phyloP scores from a whole-genome alignment of 345 rosid genomes.

The Mallotus nudiflorus region DNA sequence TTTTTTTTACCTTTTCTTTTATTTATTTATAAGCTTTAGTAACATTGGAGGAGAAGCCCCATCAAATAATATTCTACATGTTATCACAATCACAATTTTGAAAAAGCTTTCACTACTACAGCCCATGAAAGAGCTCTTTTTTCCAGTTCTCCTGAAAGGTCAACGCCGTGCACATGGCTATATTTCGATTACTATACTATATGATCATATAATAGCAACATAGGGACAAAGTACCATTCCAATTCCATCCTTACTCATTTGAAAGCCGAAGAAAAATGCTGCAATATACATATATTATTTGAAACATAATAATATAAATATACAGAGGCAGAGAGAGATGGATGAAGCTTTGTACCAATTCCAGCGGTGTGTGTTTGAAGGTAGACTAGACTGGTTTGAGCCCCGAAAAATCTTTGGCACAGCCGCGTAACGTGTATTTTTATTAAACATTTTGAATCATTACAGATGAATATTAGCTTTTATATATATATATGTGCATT shows the following conservation, averaged over 20 bases:
- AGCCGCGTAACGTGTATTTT: constrained; percentile 30
- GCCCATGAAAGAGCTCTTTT: no score
- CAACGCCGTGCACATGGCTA: constrained; percentile 2
- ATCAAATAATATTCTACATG: no score
- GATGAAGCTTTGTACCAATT: no score
- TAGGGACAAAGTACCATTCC: not conserved
- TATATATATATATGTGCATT: no score
- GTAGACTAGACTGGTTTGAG: constrained; percentile 19
- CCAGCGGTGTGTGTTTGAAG: constrained; percentile 20
- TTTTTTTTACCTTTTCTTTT: no score
- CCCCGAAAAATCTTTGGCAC: constrained; percentile 13
- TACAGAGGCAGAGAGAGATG: not conserved
- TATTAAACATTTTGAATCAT: not conserved
- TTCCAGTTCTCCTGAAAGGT: not conserved
- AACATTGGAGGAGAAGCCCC: no score
- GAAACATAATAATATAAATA: no score
- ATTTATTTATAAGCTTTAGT: no score
- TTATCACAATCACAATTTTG: no score
- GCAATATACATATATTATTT: not conserved
- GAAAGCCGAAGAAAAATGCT: not conserved
- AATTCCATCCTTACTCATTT: not conserved
- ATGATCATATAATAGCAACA: no score
- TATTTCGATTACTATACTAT: no score
- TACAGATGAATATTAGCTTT: not conserved
- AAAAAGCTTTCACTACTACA: no score